Conservation (phyloP, 2,329 filamentous ascomycete genomes). For the Coccinonectria pachysandricola region DNA sequence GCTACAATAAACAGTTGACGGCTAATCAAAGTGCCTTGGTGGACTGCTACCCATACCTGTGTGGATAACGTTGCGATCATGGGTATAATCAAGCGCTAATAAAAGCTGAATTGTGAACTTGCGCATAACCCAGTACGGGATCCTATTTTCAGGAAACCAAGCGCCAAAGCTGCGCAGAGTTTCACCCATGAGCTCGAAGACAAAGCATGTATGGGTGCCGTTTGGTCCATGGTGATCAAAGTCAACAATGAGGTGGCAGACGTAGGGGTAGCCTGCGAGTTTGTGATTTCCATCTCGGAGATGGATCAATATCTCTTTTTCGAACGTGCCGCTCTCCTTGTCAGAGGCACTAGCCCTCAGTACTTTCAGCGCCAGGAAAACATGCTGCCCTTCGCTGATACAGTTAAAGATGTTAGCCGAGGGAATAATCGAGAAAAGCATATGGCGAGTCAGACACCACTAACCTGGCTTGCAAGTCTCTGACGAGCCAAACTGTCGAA, state of each 20-base stretch:
- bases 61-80: constrained; percentile 12
- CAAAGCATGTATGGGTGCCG: constrained; percentile 20
- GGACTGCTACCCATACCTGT: constrained; percentile 6
- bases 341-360: constrained; percentile 11
- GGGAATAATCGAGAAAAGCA: no score
- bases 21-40: no score
- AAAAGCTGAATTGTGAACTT: constrained; percentile 10
- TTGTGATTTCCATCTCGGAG: constrained; percentile 6
- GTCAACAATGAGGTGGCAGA: constrained; percentile 11
- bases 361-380: constrained; percentile 18
- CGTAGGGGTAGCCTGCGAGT: constrained; percentile 1
- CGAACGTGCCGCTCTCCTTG: constrained; percentile 7
- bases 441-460: not conserved
- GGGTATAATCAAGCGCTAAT: constrained; percentile 11
- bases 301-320: constrained; percentile 9
- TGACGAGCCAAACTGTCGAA: constrained; percentile 11
- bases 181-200: constrained; percentile 21
- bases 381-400: constrained; percentile 1
- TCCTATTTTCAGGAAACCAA: constrained; percentile 5
- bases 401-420: not conserved
- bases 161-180: constrained; percentile 11
- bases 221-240: constrained; percentile 22
- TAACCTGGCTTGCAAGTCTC: constrained; percentile 3
- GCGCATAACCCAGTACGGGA: constrained; percentile 9
- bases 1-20: no score